Evolutionary conservation across 495 filamentous ascomycete genomes (phyloP), one percentile per base, ranked within the genome.

Genomic region (Xylaria scruposa): DNA sequence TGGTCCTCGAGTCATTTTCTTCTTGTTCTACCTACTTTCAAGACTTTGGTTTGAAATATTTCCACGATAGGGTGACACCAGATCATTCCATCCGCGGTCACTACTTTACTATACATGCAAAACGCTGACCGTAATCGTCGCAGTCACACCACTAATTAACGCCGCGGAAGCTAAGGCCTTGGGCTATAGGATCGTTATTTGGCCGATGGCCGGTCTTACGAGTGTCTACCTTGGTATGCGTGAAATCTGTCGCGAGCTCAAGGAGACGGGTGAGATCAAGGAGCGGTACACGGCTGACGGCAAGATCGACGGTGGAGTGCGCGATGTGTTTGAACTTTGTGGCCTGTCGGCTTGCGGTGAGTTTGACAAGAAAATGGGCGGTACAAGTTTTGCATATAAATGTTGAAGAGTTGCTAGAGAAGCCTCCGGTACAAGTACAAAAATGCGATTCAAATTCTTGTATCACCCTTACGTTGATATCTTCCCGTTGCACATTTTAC

Each of bases 151-250:
- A 0, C 74, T 87, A 1, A 84, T 92, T 10, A 85, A 83, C 21
- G 82, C 84, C 9, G 73, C 83, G 24, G 87, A 90, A 75, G 89
- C 90, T 0, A 76, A 83, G 68, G 83, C 87, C 58, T 83, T 92
- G 79, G 90, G 91, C 2, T 92, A 88, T 76, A 79, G 83, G 51
- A 87, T 92, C 49, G 89, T 91, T 61, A 91, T 92, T 33, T 89
- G 88, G 76, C 85, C 87, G 0, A 85, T 88, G 66, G 85, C 85
- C 0, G 79, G 82, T 4, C 73, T 89, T 59, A 81, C 83, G 4
- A 86, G 85, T 0, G 87, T 87, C 0, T 89, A 87, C 61, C 67
- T 85, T 59, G 87, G 85, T 0, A 88, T 89, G 60, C 82, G 82
- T 61, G 73, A 81, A 1, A 82, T 80, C 9, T 79, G 84, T 33